These are phyloP conservation scores for Erysimum pusillum DNA, from an alignment of 441 rosid species.

Conservation along the genomic window DNA sequence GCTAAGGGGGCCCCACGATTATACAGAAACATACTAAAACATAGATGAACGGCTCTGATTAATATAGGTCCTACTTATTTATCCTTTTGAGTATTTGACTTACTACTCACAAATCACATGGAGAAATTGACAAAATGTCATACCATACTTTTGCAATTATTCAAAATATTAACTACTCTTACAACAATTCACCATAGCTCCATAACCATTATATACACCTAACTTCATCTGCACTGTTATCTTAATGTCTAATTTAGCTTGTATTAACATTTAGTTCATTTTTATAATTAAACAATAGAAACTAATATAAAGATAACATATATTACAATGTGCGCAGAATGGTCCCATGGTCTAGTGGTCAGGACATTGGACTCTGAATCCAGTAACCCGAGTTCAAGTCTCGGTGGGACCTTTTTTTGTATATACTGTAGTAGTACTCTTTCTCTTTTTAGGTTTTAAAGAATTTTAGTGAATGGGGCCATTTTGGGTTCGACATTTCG, in stretches of 20 bases:
- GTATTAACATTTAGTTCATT: too few relatives aligned
- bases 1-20: conserved; percentile 24
- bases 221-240: too few relatives aligned
- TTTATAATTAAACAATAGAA: too few relatives aligned
- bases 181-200: neutral
- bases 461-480: neutral
- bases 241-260: too few relatives aligned
- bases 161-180: conserved; percentile 17
- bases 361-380: conserved; percentile 52
- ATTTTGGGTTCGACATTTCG: neutral
- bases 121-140: conserved; percentile 35
- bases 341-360: conserved; percentile 55
- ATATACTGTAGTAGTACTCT: too few relatives aligned
- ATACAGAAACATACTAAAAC: conserved; percentile 14
- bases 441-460: neutral
- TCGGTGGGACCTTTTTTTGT: conserved; percentile 50
- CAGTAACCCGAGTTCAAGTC: conserved; percentile 48
- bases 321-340: too few relatives aligned
- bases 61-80: conserved; percentile 29
- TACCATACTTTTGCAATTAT: conserved; percentile 3
- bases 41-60: conserved; percentile 37
- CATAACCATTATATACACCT: too few relatives aligned
- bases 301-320: too few relatives aligned
- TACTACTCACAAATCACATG: conserved; percentile 40
- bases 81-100: conserved; percentile 37